These are phyloP conservation scores for Oryza meyeriana DNA, from an alignment of 176 grass and related monocot genomes.

Conservation along the genomic window DNA sequence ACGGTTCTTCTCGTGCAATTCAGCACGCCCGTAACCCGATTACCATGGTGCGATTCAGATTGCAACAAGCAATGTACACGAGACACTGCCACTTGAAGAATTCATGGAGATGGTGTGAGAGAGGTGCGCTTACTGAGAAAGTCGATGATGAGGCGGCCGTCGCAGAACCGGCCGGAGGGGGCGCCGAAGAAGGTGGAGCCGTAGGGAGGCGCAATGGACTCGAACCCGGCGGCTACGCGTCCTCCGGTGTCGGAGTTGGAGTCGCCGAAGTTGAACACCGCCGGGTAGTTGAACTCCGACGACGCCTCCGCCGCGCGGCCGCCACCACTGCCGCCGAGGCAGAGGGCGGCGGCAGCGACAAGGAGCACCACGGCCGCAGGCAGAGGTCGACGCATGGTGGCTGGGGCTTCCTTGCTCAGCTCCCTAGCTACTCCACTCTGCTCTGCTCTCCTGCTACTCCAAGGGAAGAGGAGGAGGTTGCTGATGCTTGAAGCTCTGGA, in stretches of 20 bases:
- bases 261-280: slow-evolving; percentile 97
- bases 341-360: slow-evolving; percentile 17
- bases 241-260: slow-evolving; percentile 96
- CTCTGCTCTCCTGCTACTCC: slow-evolving; percentile 17
- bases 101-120: neutral
- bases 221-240: slow-evolving; percentile 71
- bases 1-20: neutral
- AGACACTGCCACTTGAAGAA: neutral
- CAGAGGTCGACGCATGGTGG: slow-evolving; percentile 12
- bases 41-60: neutral
- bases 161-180: slow-evolving; percentile 80
- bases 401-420: slow-evolving; percentile 26
- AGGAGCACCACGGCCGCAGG: neutral
- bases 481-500: slow-evolving; percentile 32
- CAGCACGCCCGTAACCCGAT: neutral
- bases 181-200: slow-evolving; percentile 79
- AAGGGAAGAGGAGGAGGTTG: slow-evolving; percentile 8
- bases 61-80: neutral
- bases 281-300: slow-evolving; percentile 62
- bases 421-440: slow-evolving; percentile 21
- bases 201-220: slow-evolving; percentile 77
- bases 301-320: slow-evolving; percentile 5
- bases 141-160: slow-evolving; percentile 92
- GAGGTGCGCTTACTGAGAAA: slow-evolving; percentile 62
- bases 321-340: neutral